These are phyloP conservation scores for Ephemerocybe angulata DNA, from an alignment of 768 basidiomycete species.

Conservation along the genomic window DNA sequence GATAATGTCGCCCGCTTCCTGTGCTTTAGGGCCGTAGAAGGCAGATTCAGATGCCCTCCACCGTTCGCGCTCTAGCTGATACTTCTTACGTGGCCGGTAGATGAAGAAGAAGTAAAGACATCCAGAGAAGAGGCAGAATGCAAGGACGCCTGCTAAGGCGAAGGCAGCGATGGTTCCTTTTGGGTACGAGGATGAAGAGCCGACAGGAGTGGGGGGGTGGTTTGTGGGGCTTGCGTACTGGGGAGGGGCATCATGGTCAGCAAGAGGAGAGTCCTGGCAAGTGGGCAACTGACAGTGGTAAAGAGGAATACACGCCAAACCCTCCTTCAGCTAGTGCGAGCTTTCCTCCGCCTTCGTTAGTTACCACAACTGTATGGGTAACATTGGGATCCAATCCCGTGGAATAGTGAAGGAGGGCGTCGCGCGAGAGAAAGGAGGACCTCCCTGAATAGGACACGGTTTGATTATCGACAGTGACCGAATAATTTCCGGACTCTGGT, in stretches of 20 bases:
- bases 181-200: slow-evolving; percentile 24
- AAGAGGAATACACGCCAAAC: slow-evolving; percentile 42
- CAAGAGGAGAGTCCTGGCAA: slow-evolving; percentile 19
- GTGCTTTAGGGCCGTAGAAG: slow-evolving; percentile 7
- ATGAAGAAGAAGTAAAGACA: slow-evolving; percentile 42
- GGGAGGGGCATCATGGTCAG: not conserved
- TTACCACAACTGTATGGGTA: slow-evolving; percentile 49
- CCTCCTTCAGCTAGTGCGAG: slow-evolving; percentile 49
- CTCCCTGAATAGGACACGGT: slow-evolving; percentile 45
- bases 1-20: slow-evolving; percentile 19
- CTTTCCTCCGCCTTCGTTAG: slow-evolving; percentile 52
- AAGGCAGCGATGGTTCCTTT: slow-evolving; percentile 67
- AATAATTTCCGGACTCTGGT: slow-evolving; percentile 53
- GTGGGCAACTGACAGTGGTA: slow-evolving; percentile 20
- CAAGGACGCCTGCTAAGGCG: slow-evolving; percentile 52
- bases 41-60: slow-evolving; percentile 4
- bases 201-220: slow-evolving; percentile 16
- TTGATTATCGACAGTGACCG: slow-evolving; percentile 43
- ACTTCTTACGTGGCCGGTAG: slow-evolving; percentile 44
- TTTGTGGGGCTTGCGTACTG: slow-evolving; percentile 7
- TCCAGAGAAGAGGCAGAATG: slow-evolving; percentile 41
- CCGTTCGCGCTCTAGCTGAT: slow-evolving; percentile 10
- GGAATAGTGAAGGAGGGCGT: slow-evolving; percentile 60
- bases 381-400: slow-evolving; percentile 52
- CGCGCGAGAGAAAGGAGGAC: slow-evolving; percentile 49